phyloP scores from a whole-genome alignment of 441 rosid genomes.

The California macrophylla region DNA sequence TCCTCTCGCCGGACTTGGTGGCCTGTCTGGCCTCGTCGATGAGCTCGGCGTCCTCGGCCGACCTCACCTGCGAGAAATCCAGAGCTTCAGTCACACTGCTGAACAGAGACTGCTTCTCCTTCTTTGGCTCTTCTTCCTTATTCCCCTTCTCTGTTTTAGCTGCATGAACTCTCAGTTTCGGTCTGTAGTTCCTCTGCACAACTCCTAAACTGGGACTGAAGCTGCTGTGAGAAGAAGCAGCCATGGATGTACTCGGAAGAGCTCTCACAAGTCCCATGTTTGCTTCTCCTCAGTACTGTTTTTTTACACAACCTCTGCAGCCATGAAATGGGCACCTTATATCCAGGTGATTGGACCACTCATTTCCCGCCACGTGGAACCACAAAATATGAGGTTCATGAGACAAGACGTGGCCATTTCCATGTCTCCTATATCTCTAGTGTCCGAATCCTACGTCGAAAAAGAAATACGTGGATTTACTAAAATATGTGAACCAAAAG shows the following conservation, averaged over 20 bases:
- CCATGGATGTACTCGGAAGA: not conserved
- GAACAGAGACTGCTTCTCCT: conserved; percentile 55
- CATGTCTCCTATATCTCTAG: not conserved
- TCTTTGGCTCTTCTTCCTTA: conserved; percentile 31
- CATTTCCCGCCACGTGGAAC: not conserved
- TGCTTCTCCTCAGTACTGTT: conserved; percentile 11
- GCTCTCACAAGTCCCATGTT: not conserved
- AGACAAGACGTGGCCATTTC: conserved; percentile 33
- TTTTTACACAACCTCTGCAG: not conserved
- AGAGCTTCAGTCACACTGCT: conserved; percentile 62
- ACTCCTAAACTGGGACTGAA: conserved; percentile 18
- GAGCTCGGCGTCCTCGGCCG: conserved; percentile 62
- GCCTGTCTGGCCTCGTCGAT: conserved; percentile 60
- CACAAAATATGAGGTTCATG: conserved; percentile 19
- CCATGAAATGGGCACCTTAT: not conserved
- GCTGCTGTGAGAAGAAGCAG: conserved; percentile 25
- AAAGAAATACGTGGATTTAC: too few species aligned
- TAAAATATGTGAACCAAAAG: too few species aligned
- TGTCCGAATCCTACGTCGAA: too few species aligned
- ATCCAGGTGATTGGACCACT: conserved; percentile 12
- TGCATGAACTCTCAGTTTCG: conserved; percentile 12
- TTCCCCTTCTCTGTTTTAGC: conserved; percentile 32
- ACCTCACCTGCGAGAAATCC: conserved; percentile 73
- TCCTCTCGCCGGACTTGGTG: conserved; percentile 56
- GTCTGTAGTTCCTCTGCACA: conserved; percentile 12